Conservation (phyloP, 1,284 basidiomycete genomes). For the Microbotryum lychnidis-dioicae region DNA sequence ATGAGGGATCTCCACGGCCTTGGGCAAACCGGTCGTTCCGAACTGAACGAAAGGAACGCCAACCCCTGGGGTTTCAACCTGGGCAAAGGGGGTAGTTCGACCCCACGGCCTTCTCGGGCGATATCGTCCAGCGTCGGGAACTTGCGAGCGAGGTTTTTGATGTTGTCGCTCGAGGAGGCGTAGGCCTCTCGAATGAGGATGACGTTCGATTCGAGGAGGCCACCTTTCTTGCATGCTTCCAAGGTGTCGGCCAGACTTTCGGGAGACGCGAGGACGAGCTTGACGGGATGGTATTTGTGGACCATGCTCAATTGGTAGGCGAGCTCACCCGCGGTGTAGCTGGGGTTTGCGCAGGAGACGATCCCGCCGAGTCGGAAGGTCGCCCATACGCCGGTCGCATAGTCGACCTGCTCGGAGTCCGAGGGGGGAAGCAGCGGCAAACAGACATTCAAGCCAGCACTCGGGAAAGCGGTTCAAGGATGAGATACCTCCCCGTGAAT, state of each 20-base stretch:
- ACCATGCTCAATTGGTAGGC: slow-evolving; percentile 37
- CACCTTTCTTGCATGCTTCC: slow-evolving; percentile 48
- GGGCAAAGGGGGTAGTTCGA: slow-evolving; percentile 37
- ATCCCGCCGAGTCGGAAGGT: slow-evolving; percentile 61
- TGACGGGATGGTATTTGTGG: slow-evolving; percentile 52
- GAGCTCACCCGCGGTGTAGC: slow-evolving; percentile 60
- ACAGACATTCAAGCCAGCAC: not conserved
- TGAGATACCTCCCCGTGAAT: too few relatives aligned
- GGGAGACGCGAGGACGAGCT: slow-evolving; percentile 54
- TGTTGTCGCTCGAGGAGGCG: not conserved
- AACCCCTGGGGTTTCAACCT: slow-evolving; percentile 51
- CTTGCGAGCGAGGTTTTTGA: slow-evolving; percentile 9
- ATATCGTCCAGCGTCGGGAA: slow-evolving; percentile 50
- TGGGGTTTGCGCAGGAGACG: slow-evolving; percentile 63
- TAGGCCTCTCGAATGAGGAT: slow-evolving; percentile 45
- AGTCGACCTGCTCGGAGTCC: slow-evolving; percentile 45
- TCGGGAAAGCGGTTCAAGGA: too few relatives aligned
- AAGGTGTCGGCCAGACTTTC: slow-evolving; percentile 49
- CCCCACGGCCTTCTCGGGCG: slow-evolving; percentile 8
- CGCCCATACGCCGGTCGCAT: slow-evolving; percentile 64
- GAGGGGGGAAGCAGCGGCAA: not conserved
- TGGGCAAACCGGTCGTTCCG: slow-evolving; percentile 72
- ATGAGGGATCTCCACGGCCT: slow-evolving; percentile 66
- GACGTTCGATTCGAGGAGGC: slow-evolving; percentile 52
- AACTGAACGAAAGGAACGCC: slow-evolving; percentile 68